These are phyloP conservation scores for Malassezia restricta DNA, from an alignment of 1,284 basidiomycete species.

Conservation along the genomic window DNA sequence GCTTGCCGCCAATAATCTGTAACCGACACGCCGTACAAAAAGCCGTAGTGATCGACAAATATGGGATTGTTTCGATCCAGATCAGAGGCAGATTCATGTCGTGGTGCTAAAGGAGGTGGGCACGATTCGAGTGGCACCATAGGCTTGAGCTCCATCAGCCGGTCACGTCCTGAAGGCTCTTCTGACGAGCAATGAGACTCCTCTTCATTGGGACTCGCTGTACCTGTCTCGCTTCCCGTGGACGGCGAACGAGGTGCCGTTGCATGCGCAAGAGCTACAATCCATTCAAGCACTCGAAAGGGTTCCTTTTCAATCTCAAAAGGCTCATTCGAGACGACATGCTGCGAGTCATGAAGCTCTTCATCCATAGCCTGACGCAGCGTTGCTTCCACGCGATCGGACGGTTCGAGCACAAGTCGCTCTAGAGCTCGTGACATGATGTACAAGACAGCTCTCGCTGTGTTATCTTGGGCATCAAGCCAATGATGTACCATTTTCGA, in stretches of 20 bases:
- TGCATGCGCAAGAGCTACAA: slow-evolving; percentile 2
- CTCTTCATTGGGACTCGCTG: not conserved
- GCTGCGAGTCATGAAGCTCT: not conserved
- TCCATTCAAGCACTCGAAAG: not conserved
- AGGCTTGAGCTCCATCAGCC: slow-evolving; percentile 73
- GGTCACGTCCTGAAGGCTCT: slow-evolving; percentile 42
- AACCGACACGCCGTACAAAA: slow-evolving; percentile 59
- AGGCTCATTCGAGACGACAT: not conserved
- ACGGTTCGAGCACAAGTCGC: not conserved
- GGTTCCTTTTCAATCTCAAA: too few species aligned
- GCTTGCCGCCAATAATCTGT: not conserved
- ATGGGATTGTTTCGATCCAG: not conserved
- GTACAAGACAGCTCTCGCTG: not conserved
- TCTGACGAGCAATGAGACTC: not conserved
- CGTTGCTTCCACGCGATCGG: not conserved
- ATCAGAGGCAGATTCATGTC: not conserved
- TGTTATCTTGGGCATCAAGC: not conserved
- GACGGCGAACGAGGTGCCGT: not conserved
- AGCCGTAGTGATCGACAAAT: slow-evolving; percentile 57
- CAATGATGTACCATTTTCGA: not conserved
- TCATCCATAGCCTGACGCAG: not conserved
- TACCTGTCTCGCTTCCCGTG: not conserved
- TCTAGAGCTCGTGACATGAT: not conserved
- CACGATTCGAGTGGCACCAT: slow-evolving; percentile 74
- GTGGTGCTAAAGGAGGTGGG: slow-evolving; percentile 56